Evolutionary conservation across 305 asterid species (phyloP).

Genomic region (Fraxinus xanthoxyloides): DNA sequence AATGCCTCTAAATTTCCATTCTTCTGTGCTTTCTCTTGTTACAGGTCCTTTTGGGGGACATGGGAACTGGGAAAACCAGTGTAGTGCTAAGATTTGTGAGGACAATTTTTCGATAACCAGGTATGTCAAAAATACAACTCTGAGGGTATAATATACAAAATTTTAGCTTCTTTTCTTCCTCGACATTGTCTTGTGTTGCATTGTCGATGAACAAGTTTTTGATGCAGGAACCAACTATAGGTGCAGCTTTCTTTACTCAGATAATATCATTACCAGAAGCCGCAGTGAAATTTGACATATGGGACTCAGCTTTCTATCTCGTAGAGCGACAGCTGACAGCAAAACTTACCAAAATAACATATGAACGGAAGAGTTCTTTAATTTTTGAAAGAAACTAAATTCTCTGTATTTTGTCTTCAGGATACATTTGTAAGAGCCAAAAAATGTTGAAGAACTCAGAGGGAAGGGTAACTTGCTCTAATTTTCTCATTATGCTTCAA

Average conservation of each 20-base stretch:
- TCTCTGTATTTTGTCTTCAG: constrained; percentile 4
- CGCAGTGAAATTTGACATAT: constrained; percentile 34
- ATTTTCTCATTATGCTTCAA: not conserved
- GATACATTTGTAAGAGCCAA: constrained; percentile 32
- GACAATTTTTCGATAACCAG: constrained; percentile 36
- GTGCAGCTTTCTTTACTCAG: constrained; percentile 43
- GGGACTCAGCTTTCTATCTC: constrained; percentile 31
- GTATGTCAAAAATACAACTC: not conserved
- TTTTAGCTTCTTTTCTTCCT: not conserved
- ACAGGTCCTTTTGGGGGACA: constrained; percentile 40
- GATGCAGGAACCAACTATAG: constrained; percentile 37
- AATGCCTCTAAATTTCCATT: not conserved
- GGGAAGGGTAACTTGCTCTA: constrained; percentile 23
- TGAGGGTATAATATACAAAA: not conserved
- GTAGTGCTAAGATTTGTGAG: constrained; percentile 38
- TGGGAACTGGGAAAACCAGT: constrained; percentile 44
- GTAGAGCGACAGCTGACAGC: not conserved
- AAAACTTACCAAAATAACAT: not conserved
- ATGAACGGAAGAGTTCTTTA: not conserved
- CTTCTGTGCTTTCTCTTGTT: not conserved
- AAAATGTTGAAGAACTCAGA: constrained; percentile 30
- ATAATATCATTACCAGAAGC: constrained; percentile 29
- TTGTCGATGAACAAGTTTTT: not conserved
- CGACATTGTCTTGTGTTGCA: not conserved
- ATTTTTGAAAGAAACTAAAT: not conserved